These are phyloP conservation scores for Clonostachys rhizophaga DNA, from an alignment of 2,329 filamentous ascomycete species.

Conservation along the genomic window DNA sequence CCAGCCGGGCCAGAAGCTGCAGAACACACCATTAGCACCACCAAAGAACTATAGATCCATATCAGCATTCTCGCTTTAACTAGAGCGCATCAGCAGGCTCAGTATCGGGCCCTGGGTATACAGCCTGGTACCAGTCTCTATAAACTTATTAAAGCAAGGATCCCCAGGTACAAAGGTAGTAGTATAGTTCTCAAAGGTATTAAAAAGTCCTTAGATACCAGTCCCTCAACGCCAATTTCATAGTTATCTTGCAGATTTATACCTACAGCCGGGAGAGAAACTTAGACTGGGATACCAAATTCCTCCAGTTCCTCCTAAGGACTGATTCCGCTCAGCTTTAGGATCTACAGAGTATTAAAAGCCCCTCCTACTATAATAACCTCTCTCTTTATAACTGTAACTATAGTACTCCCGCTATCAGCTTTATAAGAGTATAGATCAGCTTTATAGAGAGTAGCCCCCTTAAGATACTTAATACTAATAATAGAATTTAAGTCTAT, in stretches of 20 bases:
- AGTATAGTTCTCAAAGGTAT: conserved; percentile 17
- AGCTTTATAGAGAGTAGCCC: conserved; percentile 38
- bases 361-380: conserved; percentile 44
- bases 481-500: conserved; percentile 22
- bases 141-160: conserved; percentile 14
- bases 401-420: conserved; percentile 19
- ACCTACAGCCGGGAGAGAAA: conserved; percentile 54
- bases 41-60: too few species aligned
- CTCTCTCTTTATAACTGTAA: conserved; percentile 35
- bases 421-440: conserved; percentile 25
- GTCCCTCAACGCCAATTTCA: conserved; percentile 30
- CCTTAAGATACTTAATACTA: conserved; percentile 45
- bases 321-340: conserved; percentile 45
- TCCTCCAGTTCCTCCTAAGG: conserved; percentile 30
- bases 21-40: conserved; percentile 24
- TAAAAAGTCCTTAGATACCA: conserved; percentile 13
- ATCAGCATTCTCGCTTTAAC: too few species aligned
- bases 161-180: conserved; percentile 21
- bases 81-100: too few species aligned
- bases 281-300: conserved; percentile 34
- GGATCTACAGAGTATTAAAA: conserved; percentile 48
- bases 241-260: conserved; percentile 56
- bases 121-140: too few species aligned
- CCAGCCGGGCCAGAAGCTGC: conserved; percentile 54
- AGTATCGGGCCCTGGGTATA: too few species aligned